phyloP scores from a whole-genome alignment of 805 yeast species.

The Wickerhamomyces alni region DNA sequence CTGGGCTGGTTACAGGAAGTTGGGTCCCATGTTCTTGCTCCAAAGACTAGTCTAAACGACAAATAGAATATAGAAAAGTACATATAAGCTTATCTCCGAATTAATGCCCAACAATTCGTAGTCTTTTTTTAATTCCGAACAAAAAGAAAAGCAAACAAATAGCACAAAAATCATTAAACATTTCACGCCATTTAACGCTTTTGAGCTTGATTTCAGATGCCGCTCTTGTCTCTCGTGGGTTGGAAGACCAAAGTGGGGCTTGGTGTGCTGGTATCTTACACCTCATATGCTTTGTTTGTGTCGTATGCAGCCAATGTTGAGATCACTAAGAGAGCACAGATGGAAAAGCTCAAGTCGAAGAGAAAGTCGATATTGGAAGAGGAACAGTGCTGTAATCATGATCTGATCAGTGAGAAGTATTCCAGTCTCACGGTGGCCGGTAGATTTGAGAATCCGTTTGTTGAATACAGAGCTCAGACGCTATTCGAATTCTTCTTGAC shows the following conservation, averaged over 20 bases:
- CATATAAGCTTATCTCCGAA: background rate
- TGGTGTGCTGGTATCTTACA: slow-evolving; percentile 40
- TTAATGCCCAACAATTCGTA: background rate
- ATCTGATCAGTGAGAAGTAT: slow-evolving; percentile 29
- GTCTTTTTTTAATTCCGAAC: too few relatives aligned
- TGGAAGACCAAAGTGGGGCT: slow-evolving; percentile 22
- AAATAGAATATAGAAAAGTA: background rate
- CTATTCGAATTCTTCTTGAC: slow-evolving; percentile 77
- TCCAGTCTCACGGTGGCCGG: slow-evolving; percentile 57
- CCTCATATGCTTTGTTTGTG: slow-evolving; percentile 60
- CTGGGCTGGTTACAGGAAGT: slow-evolving; percentile 81
- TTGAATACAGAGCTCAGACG: slow-evolving; percentile 86
- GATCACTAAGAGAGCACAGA: slow-evolving; percentile 38
- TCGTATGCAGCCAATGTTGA: slow-evolving; percentile 48
- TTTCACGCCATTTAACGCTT: too few relatives aligned
- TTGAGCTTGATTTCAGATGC: background rate
- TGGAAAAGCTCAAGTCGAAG: slow-evolving; percentile 17
- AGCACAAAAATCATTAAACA: background rate
- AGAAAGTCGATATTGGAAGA: slow-evolving; percentile 11
- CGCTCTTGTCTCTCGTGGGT: background rate
- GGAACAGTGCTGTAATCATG: slow-evolving; percentile 12
- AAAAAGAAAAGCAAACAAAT: too few relatives aligned
- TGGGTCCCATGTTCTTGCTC: slow-evolving; percentile 15
- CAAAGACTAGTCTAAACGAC: background rate
- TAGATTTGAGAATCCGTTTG: slow-evolving; percentile 84